Conservation (phyloP, 2,329 filamentous ascomycete genomes). For the Camillea tinctor region DNA sequence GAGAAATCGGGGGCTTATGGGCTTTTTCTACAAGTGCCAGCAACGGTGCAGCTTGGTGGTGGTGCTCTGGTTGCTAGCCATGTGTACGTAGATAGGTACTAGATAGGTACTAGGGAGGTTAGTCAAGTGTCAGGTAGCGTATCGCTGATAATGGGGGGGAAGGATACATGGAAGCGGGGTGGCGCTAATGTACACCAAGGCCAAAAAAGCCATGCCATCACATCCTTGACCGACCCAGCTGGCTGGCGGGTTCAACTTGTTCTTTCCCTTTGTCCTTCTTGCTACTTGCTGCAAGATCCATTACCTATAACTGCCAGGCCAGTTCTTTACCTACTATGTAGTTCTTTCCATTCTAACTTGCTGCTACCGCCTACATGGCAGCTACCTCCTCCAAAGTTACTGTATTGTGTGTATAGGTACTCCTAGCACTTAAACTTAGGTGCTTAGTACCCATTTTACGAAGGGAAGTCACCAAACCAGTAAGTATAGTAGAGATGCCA, state of each 20-base stretch:
- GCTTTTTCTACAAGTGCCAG: slow-evolving; percentile 3
- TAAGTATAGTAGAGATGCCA: no score
- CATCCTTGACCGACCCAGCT: background rate
- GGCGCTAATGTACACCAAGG: background rate
- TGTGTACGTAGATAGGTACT: background rate
- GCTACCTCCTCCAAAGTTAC: no score
- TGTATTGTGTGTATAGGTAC: no score
- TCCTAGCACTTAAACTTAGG: no score
- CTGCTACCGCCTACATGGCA: no score
- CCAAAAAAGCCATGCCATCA: background rate
- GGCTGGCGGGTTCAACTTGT: background rate
- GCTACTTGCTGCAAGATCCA: no score
- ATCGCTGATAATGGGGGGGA: background rate
- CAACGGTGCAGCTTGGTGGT: background rate
- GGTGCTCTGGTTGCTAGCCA: background rate
- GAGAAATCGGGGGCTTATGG: slow-evolving; percentile 16
- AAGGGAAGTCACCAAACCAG: no score
- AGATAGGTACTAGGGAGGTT: no score
- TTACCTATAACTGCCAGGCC: background rate
- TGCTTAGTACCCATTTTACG: no score
- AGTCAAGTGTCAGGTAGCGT: background rate
- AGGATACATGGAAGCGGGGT: background rate
- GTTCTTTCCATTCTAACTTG: no score
- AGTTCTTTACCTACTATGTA: no score
- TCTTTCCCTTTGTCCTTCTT: background rate